Conservation (phyloP, 2,329 filamentous ascomycete genomes). For the Hymenotorrendiella dingleyae region DNA sequence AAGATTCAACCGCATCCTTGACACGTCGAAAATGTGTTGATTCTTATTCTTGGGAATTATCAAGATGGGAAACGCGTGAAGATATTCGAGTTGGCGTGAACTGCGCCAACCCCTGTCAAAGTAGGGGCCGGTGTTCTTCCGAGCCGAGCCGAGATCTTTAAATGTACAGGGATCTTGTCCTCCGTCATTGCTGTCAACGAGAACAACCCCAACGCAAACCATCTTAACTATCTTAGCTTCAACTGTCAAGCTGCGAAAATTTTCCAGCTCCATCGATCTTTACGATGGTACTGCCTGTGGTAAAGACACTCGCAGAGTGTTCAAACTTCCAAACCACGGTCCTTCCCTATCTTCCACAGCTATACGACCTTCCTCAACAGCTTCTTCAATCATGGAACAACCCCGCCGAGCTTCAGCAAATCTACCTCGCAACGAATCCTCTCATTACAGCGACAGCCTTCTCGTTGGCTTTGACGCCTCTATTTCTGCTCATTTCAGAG, state of each 20-base stretch:
- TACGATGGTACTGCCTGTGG: conserved; percentile 65
- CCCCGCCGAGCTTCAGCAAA: conserved; percentile 54
- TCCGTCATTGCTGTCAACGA: neutral
- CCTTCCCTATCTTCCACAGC: conserved; percentile 65
- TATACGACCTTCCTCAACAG: conserved; percentile 63
- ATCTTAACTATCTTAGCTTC: neutral
- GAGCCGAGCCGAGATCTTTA: no score
- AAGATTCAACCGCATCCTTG: no score
- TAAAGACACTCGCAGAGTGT: conserved; percentile 67
- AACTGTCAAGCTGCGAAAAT: no score
- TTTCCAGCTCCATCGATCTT: neutral
- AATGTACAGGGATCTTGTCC: no score
- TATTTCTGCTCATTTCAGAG: conserved; percentile 74
- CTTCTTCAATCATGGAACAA: conserved; percentile 54
- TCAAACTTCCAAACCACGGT: conserved; percentile 71
- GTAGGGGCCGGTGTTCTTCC: neutral
- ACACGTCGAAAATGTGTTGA: conserved; percentile 4
- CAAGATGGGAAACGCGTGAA: no score
- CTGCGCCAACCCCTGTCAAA: neutral
- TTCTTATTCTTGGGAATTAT: neutral
- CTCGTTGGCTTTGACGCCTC: conserved; percentile 60
- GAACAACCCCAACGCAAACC: neutral
- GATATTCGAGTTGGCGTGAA: conserved; percentile 7
- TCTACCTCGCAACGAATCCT: conserved; percentile 85
- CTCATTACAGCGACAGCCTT: conserved; percentile 69